phyloP scores from a whole-genome alignment of 768 basidiomycete genomes.

The Chlorophyllum brunneum region DNA sequence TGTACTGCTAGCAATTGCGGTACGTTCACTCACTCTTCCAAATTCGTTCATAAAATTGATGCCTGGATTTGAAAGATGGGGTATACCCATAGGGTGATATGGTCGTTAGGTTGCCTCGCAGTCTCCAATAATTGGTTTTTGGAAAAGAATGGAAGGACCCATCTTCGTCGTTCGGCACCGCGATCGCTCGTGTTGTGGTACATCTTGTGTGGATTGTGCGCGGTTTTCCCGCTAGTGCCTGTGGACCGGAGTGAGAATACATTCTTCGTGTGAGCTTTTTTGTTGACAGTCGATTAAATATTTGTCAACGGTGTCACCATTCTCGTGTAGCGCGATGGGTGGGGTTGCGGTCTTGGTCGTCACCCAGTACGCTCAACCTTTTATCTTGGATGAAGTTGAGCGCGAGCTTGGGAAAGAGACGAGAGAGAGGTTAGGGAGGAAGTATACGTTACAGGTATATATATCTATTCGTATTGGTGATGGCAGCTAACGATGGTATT shows the following conservation, averaged over 20 bases:
- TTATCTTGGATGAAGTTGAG: conserved; percentile 8
- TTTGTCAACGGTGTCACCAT: neutral
- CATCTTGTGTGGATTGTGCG: conserved; percentile 43
- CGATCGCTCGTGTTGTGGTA: conserved; percentile 37
- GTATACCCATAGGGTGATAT: conserved; percentile 68
- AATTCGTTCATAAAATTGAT: neutral
- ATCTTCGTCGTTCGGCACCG: conserved; percentile 14
- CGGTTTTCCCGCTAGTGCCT: conserved; percentile 65
- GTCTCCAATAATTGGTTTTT: conserved; percentile 69
- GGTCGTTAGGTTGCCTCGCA: conserved; percentile 61
- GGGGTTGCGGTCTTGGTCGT: conserved; percentile 40
- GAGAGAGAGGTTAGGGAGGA: conserved; percentile 1
- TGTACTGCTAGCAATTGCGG: conserved; percentile 66
- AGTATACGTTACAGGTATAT: conserved; percentile 26
- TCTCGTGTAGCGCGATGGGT: conserved; percentile 37
- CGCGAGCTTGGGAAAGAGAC: neutral
- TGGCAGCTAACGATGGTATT: neutral
- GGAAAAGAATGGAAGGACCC: neutral
- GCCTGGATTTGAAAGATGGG: conserved; percentile 41
- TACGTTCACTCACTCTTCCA: neutral
- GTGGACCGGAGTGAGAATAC: conserved; percentile 71
- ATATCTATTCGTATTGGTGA: neutral
- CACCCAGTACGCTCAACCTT: conserved; percentile 21
- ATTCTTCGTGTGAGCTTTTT: conserved; percentile 47
- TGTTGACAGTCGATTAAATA: neutral